Base-by-base conservation (phyloP, 2,329 filamentous ascomycete species). In the Cladosporium sp. region DNA sequence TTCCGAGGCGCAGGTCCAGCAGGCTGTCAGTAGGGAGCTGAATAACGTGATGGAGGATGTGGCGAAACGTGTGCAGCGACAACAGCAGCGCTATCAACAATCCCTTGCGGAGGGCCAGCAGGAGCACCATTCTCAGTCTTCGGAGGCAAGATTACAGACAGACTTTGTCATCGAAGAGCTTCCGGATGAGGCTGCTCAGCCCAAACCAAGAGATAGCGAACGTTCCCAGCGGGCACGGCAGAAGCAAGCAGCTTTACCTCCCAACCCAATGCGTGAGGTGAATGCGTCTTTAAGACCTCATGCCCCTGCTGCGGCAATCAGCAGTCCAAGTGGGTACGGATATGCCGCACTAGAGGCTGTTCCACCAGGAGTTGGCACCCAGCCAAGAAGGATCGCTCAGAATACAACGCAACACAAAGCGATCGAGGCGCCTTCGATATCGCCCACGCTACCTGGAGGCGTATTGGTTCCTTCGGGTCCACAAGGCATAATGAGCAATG, bases 21-120 rank as follows among this genome's bases (percentile, higher is more conserved):
- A 36, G n/a, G 49, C 49, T n/a, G 40, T 56, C 11, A 42, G 43
- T 8, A 45, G 36, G 18, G 52, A 47, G 9, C 27, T 56, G 20
- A 39, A 41, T 15, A 53, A 52, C 6, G 45, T 52, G 4, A 45
- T 56, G 40, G 40, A 48, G 9, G 37, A 47, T 17, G 42, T 47
- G 1, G 43, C 42, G 9, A 39, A 34, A 5, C 48, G 42, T 8
- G 32, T 43, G 4, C 37, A 39, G 7, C 48, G 30, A 3, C 40
- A 51, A 12, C 40, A 24, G 22, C 40, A 7, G 22, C 40, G n/a
- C 3, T 20, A 15, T 17, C 40, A 43, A n/a, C 40, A 43, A 13
- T 2, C 15, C 12, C 22, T 27, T 27, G 43, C 15, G 8, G 32
- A 47, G 7, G 34, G 5, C 2, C 34, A 37, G 15, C 20, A 18